Conservation (phyloP, 257 asterid genomes). For the Solanum gracilifrons region DNA sequence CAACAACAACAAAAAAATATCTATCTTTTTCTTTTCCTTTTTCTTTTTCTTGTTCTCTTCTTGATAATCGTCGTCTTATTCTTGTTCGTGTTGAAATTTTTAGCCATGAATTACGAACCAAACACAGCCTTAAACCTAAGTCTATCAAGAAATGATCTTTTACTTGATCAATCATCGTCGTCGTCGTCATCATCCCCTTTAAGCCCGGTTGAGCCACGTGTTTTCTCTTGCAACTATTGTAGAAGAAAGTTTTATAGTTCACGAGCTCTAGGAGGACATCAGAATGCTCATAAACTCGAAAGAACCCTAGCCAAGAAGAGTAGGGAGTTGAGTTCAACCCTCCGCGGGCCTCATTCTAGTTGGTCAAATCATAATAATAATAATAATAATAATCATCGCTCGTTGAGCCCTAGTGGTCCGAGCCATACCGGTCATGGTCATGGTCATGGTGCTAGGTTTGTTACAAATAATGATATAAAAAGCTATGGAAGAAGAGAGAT, state of each 20-base stretch:
- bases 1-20: not conserved
- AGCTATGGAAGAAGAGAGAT: constrained; percentile 19
- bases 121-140: constrained; percentile 45
- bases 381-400: not conserved
- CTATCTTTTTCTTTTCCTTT: not conserved
- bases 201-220: constrained; percentile 38
- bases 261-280: constrained; percentile 93
- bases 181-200: constrained; percentile 24
- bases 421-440: constrained; percentile 3
- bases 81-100: not conserved
- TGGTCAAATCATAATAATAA: not conserved
- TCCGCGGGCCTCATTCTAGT: constrained; percentile 24
- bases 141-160: constrained; percentile 30
- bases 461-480: constrained; percentile 3
- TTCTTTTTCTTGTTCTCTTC: not conserved
- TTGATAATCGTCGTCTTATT: not conserved
- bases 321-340: constrained; percentile 36
- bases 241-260: constrained; percentile 69
- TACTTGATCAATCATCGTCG: constrained; percentile 24
- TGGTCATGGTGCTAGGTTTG: not conserved
- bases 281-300: constrained; percentile 85
- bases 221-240: constrained; percentile 77
- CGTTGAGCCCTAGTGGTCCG: not conserved
- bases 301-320: constrained; percentile 73
- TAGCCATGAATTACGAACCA: constrained; percentile 33